These are phyloP conservation scores for Penicillium atrosanguineum DNA, from an alignment of 495 filamentous ascomycete species.

Conservation along the genomic window DNA sequence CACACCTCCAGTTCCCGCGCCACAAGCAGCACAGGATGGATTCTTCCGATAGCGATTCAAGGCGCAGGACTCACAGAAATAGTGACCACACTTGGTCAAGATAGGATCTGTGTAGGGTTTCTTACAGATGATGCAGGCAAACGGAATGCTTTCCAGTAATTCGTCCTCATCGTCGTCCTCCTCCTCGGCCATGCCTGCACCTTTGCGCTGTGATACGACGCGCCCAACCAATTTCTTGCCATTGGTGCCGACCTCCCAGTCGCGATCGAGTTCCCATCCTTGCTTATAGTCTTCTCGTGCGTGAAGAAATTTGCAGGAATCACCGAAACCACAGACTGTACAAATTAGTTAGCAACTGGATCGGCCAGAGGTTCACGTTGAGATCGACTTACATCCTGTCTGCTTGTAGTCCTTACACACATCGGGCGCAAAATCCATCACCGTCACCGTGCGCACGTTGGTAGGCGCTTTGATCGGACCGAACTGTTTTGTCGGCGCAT, in stretches of 20 bases:
- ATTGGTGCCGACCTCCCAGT: constrained; percentile 85
- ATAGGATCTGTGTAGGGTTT: constrained; percentile 78
- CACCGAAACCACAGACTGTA: constrained; percentile 59
- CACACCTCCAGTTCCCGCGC: constrained; percentile 78
- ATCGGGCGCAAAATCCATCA: constrained; percentile 89
- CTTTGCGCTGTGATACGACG: constrained; percentile 53
- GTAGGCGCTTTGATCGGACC: constrained; percentile 87
- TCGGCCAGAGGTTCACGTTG: neutral
- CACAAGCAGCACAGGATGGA: constrained; percentile 82
- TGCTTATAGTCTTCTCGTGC: constrained; percentile 83
- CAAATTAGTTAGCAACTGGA: neutral
- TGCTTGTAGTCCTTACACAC: constrained; percentile 96
- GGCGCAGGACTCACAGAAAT: constrained; percentile 91
- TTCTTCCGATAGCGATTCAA: constrained; percentile 77
- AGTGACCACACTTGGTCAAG: constrained; percentile 88
- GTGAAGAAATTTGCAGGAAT: constrained; percentile 87
- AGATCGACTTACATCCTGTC: constrained; percentile 53
- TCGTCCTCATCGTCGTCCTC: constrained; percentile 67
- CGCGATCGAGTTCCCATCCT: constrained; percentile 91
- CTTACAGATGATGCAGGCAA: constrained; percentile 92
- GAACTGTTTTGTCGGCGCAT: constrained; percentile 67
- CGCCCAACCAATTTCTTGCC: constrained; percentile 65
- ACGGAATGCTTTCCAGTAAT: constrained; percentile 83
- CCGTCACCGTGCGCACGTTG: constrained; percentile 86
- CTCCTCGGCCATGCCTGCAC: constrained; percentile 46